Conservation (phyloP, 345 rosid genomes). For the Combretum micranthum region DNA sequence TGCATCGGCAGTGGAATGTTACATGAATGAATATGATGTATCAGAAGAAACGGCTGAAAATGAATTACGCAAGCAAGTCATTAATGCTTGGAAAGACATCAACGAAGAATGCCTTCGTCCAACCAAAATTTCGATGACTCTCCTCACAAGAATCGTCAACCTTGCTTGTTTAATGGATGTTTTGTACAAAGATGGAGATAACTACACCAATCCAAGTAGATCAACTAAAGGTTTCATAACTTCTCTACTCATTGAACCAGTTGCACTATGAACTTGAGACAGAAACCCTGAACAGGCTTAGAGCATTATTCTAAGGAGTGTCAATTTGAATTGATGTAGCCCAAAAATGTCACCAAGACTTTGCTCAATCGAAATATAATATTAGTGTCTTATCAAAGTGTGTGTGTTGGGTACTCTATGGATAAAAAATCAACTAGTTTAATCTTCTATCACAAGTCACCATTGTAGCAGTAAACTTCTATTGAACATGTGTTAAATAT, state of each 20-base stretch:
- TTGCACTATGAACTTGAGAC: conserved; percentile 1
- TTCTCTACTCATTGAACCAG: conserved; percentile 11
- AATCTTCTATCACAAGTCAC: no score
- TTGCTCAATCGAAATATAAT: no score
- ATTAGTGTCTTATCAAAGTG: no score
- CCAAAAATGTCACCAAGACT: no score
- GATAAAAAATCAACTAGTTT: no score
- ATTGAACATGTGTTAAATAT: no score
- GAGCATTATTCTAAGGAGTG: no score
- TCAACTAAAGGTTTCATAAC: conserved; percentile 8
- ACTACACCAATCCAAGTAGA: conserved; percentile 9
- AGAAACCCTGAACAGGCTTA: background rate
- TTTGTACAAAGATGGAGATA: conserved; percentile 15
- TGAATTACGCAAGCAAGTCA: background rate
- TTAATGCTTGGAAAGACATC: conserved; percentile 21
- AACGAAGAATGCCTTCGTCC: conserved; percentile 14
- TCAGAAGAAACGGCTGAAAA: conserved; percentile 2
- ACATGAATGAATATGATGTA: conserved; percentile 8
- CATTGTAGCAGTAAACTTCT: no score
- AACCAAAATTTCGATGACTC: background rate
- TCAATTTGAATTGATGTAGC: no score
- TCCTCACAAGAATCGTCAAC: conserved; percentile 14
- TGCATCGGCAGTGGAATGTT: conserved; percentile 14
- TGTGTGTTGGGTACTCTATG: no score
- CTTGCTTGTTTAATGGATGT: conserved; percentile 13